Percentiles rank a stretch among this genome's conserved stretches.
Evolutionary conservation across 2,329 filamentous ascomycete species (phyloP).

Genomic region (Gaeumannomyces sp.): DNA sequence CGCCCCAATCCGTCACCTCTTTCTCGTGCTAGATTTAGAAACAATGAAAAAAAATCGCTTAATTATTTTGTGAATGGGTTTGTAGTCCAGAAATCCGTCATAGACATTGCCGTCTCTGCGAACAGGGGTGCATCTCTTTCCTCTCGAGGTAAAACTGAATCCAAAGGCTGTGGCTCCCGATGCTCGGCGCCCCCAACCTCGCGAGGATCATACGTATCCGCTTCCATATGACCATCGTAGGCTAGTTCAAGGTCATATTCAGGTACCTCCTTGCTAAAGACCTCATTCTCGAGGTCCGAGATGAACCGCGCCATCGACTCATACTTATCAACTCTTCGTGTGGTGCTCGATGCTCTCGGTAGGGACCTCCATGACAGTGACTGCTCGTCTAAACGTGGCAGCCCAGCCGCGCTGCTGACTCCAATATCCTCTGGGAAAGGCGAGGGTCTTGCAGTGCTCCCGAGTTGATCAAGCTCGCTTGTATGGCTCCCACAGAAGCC

Average conservation of each 20-base stretch:
- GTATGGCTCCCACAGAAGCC: not conserved
- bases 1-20: not conserved
- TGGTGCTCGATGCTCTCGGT: not conserved
- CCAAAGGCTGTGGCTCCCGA: not conserved
- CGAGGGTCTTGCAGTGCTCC: not conserved
- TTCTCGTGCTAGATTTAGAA: not conserved
- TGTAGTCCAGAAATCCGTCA: conserved; percentile 4
- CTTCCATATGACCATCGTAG: not conserved
- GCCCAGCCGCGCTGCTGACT: not conserved
- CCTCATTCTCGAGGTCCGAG: not conserved
- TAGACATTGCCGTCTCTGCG: not conserved
- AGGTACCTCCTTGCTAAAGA: not conserved
- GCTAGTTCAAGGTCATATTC: not conserved
- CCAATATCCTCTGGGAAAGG: no score
- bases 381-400: not conserved
- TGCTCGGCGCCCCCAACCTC: not conserved
- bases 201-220: not conserved
- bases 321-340: not conserved
- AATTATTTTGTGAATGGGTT: not conserved
- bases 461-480: not conserved
- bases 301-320: not conserved
- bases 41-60: not conserved
- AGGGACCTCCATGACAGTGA: not conserved
- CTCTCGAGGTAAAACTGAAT: no score
- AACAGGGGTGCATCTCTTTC: not conserved